A percentile compares a stretch with the other conserved stretches of the same genome.
Evolutionary conservation across 768 basidiomycete species (phyloP).

Genomic region (Rhizopogon vinicolor): DNA sequence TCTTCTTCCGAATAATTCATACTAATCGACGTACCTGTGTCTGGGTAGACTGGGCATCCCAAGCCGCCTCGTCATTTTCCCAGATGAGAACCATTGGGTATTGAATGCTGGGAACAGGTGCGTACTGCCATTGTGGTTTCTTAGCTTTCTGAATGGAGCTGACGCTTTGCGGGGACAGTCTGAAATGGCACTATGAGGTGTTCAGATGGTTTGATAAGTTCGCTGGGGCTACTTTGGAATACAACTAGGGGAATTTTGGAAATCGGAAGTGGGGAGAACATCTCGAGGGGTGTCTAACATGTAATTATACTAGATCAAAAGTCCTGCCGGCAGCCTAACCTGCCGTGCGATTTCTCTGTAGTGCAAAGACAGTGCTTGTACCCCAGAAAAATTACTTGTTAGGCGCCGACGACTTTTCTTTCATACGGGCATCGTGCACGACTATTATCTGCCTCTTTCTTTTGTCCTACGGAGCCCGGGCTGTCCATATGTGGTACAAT

Average conservation of each 20-base stretch:
- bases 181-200: slow-evolving; percentile 96
- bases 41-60: slow-evolving; percentile 57
- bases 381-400: no score
- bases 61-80: slow-evolving; percentile 78
- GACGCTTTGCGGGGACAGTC: slow-evolving; percentile 31
- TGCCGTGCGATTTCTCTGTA: no score
- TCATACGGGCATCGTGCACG: no score
- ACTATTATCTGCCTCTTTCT: no score
- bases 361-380: no score
- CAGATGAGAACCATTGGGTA: slow-evolving; percentile 93
- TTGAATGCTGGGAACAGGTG: slow-evolving; percentile 74
- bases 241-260: neutral
- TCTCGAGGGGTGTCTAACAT: no score
- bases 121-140: slow-evolving; percentile 6
- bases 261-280: no score
- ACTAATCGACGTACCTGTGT: slow-evolving; percentile 2
- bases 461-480: no score
- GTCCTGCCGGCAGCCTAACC: no score
- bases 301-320: no score
- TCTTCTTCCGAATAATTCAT: neutral
- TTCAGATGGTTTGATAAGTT: slow-evolving; percentile 84
- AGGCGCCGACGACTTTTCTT: no score
- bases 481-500: no score
- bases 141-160: neutral
- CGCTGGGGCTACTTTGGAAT: slow-evolving; percentile 32